Percentiles rank a stretch among this genome's conserved stretches.
These are phyloP conservation scores for Aspergillus ostianus DNA, from an alignment of 495 filamentous ascomycete species.

Conservation along the genomic window DNA sequence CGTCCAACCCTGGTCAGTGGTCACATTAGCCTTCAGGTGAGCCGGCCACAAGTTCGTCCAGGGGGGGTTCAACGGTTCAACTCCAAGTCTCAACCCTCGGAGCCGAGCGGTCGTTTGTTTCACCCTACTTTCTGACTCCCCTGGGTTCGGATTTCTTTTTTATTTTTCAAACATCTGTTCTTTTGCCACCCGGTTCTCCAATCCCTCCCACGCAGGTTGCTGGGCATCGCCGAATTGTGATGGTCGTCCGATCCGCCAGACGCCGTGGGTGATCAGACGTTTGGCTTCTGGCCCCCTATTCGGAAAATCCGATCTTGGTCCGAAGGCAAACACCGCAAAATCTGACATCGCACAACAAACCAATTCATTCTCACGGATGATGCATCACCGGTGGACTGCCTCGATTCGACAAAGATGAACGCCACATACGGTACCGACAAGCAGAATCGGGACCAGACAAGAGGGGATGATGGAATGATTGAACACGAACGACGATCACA, in stretches of 20 bases:
- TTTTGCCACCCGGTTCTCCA: neutral
- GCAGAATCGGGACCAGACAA: neutral
- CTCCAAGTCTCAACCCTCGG: neutral
- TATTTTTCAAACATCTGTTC: neutral
- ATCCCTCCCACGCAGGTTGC: neutral
- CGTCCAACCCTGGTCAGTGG: neutral
- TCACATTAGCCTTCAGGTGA: neutral
- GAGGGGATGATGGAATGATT: neutral
- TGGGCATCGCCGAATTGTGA: neutral
- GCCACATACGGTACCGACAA: neutral
- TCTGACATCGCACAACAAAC: neutral
- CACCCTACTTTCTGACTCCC: neutral
- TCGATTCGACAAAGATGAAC: neutral
- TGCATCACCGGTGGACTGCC: neutral
- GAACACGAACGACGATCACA: neutral
- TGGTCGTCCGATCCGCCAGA: neutral
- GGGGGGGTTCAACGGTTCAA: neutral
- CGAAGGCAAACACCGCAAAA: neutral
- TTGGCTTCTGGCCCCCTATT: neutral
- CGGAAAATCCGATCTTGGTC: neutral
- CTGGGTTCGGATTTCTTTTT: neutral
- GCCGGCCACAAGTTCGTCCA: neutral
- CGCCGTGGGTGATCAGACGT: neutral
- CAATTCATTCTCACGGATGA: neutral
- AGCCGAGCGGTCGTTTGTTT: neutral